Evolutionary conservation across 1,284 basidiomycete species (phyloP), one percentile per base, ranked within the genome.

Genomic region (Boletus semigastroideus): DNA sequence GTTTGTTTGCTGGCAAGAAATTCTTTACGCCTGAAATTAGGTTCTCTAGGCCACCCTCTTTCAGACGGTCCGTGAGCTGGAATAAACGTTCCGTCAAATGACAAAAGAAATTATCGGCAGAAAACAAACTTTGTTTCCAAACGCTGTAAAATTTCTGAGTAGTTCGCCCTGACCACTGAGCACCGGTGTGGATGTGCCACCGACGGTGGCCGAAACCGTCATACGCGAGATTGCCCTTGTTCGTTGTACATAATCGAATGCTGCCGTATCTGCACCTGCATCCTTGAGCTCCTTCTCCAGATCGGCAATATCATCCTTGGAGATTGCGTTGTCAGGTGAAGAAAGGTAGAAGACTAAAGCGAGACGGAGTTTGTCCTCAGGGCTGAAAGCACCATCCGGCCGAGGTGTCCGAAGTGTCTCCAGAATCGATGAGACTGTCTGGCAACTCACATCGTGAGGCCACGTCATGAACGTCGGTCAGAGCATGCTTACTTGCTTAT

Each of bases 21-120:
- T 98, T 98, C 72, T 98, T 98, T 55, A 99, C 97, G 28, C 95
- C 96, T 1, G 94, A 95, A 52, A 99, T 92, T 12, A 99, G 77
- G 68, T 97, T 96, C 67, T 99, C 96, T 37, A 97, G 78, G 20
- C 94, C 94, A 34, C 93, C 91, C 68, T 98, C 96, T 72, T 97
- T 93, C 54, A 99, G 75, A 42, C 93, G 82, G 69, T 96, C 94
- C 1, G 94, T 95, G 45, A 97, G 81, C 90, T 93, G 59, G 22
- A 36, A 44, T 13, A 28, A 46, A 37, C 16, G 10, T 14, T 8
- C 9, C 42, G 40, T 53, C 39, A 55, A 27, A 22, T 16, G 17
- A 13, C 19, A 57, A 65, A 47, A 17, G 44, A 30, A 11, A 37
- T 16, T 27, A 41, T 19, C 19, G 49, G 33, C 22, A 42, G 27